Conservation (phyloP, 1,284 basidiomycete genomes). For the Phylloboletellus chloephorus region DNA sequence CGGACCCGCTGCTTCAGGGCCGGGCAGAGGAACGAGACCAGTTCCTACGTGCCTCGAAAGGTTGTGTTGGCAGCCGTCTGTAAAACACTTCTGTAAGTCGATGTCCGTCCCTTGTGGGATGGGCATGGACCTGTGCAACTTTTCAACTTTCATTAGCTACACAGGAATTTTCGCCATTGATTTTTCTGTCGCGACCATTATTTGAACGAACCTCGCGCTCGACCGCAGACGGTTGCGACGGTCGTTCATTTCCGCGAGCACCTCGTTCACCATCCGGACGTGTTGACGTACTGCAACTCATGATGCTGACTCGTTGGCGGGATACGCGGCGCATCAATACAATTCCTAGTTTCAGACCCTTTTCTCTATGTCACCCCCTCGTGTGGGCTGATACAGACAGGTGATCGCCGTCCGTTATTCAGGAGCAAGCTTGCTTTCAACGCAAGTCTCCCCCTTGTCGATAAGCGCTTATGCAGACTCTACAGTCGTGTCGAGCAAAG, state of each 20-base stretch:
- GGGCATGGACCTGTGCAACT: background rate
- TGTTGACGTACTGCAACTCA: conserved; percentile 23
- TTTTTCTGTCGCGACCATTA: conserved; percentile 9
- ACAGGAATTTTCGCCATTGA: background rate
- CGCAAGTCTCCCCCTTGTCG: conserved; percentile 1
- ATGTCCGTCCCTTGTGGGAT: conserved; percentile 12
- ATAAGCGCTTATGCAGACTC: too few species aligned
- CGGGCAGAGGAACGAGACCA: background rate
- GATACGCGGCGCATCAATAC: conserved; percentile 7
- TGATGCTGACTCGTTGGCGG: conserved; percentile 3
- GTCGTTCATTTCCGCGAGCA: conserved; percentile 23
- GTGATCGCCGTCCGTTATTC: conserved; percentile 24
- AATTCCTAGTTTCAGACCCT: conserved; percentile 1
- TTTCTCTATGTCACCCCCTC: conserved; percentile 21
- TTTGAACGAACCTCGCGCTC: conserved; percentile 5
- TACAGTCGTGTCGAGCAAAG: background rate
- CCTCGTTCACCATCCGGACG: conserved; percentile 1
- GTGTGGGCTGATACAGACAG: conserved; percentile 21
- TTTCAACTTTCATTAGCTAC: background rate
- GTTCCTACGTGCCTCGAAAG: background rate
- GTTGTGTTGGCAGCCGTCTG: background rate
- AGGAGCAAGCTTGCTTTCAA: conserved; percentile 1
- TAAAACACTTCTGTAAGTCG: conserved; percentile 1
- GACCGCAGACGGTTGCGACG: conserved; percentile 14
- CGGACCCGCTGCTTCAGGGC: conserved; percentile 6